Evolutionary conservation across 768 basidiomycete genomes (phyloP).

Genomic region (Mycena polygramma): DNA sequence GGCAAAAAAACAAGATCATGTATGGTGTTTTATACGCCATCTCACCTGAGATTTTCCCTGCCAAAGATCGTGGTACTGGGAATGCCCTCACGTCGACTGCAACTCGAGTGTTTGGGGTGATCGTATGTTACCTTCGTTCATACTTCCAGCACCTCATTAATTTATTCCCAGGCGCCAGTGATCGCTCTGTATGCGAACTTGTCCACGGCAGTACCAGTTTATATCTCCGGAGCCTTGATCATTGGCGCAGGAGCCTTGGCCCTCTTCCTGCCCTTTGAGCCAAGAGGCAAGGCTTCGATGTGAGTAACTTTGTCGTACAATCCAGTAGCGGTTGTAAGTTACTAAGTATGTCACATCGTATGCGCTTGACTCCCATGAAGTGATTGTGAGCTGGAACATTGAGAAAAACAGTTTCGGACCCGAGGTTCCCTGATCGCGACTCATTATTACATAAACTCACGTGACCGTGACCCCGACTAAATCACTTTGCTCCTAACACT

Average conservation of each 20-base stretch:
- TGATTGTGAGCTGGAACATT: no score
- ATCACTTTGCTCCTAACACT: no score
- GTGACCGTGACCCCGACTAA: no score
- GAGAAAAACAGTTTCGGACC: no score
- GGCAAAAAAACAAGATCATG: constrained; percentile 63
- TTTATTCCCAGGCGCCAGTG: constrained; percentile 66
- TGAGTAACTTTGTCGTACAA: constrained; percentile 44
- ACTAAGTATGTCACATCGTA: no score
- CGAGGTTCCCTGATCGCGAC: no score
- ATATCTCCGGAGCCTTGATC: constrained; percentile 75
- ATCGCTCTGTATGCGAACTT: constrained; percentile 80
- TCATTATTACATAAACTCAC: no score
- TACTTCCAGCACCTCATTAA: neutral
- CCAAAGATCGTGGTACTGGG: constrained; percentile 80
- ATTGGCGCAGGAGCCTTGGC: constrained; percentile 57
- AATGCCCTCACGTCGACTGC: constrained; percentile 74
- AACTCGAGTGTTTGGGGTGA: constrained; percentile 74
- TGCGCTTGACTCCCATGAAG: no score
- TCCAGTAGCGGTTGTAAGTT: no score
- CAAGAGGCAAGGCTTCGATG: constrained; percentile 79
- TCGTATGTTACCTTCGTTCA: constrained; percentile 57
- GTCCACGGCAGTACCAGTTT: constrained; percentile 76
- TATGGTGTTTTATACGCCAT: constrained; percentile 81
- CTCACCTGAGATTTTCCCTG: constrained; percentile 78
- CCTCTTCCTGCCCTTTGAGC: constrained; percentile 78